Evolutionary conservation across 2,329 filamentous ascomycete species (phyloP), one percentile per base, ranked within the genome.

Genomic region (Geosmithia putterillii): DNA sequence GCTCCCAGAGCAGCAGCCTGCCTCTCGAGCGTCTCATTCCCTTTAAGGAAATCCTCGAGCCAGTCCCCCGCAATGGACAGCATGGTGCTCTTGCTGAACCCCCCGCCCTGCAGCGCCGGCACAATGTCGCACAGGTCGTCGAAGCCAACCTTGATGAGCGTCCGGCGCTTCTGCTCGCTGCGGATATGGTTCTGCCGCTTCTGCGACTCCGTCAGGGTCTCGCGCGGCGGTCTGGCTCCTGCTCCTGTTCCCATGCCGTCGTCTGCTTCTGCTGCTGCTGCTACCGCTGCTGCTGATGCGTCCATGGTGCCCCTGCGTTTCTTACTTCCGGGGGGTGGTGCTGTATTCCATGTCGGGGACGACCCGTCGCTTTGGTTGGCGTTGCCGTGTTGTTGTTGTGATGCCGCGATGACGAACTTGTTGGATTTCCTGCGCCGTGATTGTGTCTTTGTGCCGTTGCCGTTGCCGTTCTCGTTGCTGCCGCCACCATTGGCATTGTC

Each of bases 121-220:
- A 94, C 84, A 19, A 94, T 68, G 22, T 78, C 71, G 49, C 76
- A 77, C n/a, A 94, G 64, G 45, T 90, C 83, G 38, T 88, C 83
- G 52, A 90, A 94, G 0, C 86, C 86, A 50, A 84, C 75, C 55
- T 87, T 83, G 54, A 90, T 90, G 40, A 88, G 67, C 21, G 86
- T 86, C 40, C 87, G 73, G 28, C 88, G 75, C 61, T 92, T 94
- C 63, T 94, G 86, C 57, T 94, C 87, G 42, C 86, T 92, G 42
- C 81, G 72, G 50, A 94, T 92, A 56, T 94, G 86, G 51, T 95
- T 94, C 54, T 81, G 81, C 39, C 86, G 73, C 61, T 90, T 92
- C 60, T 92, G 83, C 47, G 83, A 80, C 51, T 90, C 84, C 0
- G 79, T 76, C 4, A 92, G 78, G 52, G 94, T 94, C 56, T 81